Base-by-base conservation (phyloP, 164 flowering plant species). In the Tinospora cordifolia region DNA sequence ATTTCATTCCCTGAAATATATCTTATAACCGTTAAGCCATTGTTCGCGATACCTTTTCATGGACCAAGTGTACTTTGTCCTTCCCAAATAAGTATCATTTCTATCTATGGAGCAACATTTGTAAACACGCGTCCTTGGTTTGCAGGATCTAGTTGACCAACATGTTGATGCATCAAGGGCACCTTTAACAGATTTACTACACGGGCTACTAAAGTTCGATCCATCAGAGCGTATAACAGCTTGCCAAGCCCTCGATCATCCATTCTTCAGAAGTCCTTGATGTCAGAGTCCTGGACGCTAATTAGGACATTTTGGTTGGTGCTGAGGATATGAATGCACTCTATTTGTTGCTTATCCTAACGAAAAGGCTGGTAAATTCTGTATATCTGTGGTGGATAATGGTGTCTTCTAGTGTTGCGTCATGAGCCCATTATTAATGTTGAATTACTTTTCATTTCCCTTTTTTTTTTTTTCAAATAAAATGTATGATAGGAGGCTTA, bases 211-310 rank as follows among this genome's bases (percentile, higher is more conserved):
- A 76, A 81, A 60, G 69, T 89, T 80, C 68, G 91, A 93, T n/a
- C 98, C 98, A 59, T 72, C 84, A 0, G 85, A 87, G 44, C 87
- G 97, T 17, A 73, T 87, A 14, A 88, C 93, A 0, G 95, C 95
- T 51, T 81, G 72, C 1, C 75, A 88, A 80, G 98, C 98, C 8
- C 88, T 93, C 12, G 49, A 79, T 7, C 96, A 90, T 72, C 90
- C 90, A 0, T 88, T 90, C 81, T 90, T 93, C 68, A 80, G 46
- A 74, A 72, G 64, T 70, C 70, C 67, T 51, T n/a, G 59, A 17
- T 30, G 19, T 51, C 22, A 51, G 54, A 30, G 36, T 30, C 36
- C 36, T 30, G 2, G 36, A 1, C 36, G 36, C 2, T 30, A 30
- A 30, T n/a, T n/a, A n/a, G n/a, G n/a, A n/a, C n/a, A 51, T n/a